Evolutionary conservation across 495 filamentous ascomycete genomes (phyloP).

Genomic region (Bathelium albidoporum): DNA sequence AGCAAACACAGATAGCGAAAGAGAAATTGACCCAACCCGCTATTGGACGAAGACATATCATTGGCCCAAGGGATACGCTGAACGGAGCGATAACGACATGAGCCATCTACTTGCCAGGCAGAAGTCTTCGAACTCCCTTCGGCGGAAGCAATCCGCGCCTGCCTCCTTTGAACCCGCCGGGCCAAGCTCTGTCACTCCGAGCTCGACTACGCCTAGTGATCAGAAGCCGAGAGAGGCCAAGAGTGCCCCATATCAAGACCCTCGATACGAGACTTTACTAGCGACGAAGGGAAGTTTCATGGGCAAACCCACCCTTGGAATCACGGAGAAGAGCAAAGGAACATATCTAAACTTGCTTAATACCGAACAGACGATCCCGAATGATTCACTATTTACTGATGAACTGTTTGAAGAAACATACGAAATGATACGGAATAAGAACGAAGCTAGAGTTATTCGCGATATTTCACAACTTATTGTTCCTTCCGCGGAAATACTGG

Average conservation of each 20-base stretch:
- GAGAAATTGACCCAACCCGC: background rate
- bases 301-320: slow-evolving; percentile 23
- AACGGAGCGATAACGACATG: background rate
- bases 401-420: slow-evolving; percentile 6
- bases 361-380: slow-evolving; percentile 23
- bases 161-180: background rate
- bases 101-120: background rate
- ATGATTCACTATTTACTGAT: slow-evolving; percentile 29
- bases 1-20: background rate
- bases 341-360: slow-evolving; percentile 26
- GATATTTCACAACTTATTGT: slow-evolving; percentile 6
- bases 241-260: slow-evolving; percentile 33
- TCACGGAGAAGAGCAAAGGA: slow-evolving; percentile 23
- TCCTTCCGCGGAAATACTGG: slow-evolving; percentile 5
- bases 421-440: background rate
- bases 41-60: background rate
- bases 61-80: background rate
- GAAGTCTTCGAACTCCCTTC: background rate
- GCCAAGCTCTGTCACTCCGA: slow-evolving; percentile 12
- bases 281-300: slow-evolving; percentile 34
- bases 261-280: slow-evolving; percentile 28
- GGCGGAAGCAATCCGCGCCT: background rate
- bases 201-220: slow-evolving; percentile 31
- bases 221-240: slow-evolving; percentile 32
- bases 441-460: slow-evolving; percentile 10